Evolutionary conservation across 352 stramenopile species (phyloP), one percentile per base, ranked within the genome.

Genomic region (Saprolegnia parasitica): DNA sequence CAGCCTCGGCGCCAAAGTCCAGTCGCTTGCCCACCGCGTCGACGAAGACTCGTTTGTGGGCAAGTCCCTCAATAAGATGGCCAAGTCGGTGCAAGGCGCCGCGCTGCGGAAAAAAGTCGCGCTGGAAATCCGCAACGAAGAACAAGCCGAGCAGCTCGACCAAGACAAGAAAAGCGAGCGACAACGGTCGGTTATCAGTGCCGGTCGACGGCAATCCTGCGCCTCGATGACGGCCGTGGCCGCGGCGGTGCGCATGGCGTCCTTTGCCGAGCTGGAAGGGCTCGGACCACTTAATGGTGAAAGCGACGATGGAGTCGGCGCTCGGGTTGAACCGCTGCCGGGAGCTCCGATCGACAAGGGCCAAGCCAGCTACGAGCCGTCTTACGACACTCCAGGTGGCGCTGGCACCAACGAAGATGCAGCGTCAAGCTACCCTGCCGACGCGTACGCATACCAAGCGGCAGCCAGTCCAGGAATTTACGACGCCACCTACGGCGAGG

Each of bases 11-110:
- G n/a, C 37, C 23, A 35, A 21, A 18, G 20, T 46, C 5, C 61
- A 56, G 39, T 32, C 37, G 5, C 24, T 67, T 10, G 15, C 63
- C 21, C 32, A 62, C 26, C 45, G 63, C 6, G 54, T 70, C 50
- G 63, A 70, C 54, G 63, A 70, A 62, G 63, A 70, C 42, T 70
- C 63, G 21, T 32, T 70, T 32, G 8, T 70, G n/a, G 63, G 63
- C 32, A 37, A 40, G 10, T 24, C 26, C 5, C 63, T 70, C 20
- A 61, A 13, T 3, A 21, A 52, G 0, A 70, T 42, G 15, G 63
- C 63, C 9, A 52, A 61, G 39, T 60, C 52, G 11, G 52, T 60
- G 8, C 24, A 35, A 42, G 35, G 11, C 52, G 35, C 24, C 35
- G 52, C 52, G 35, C 13, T 42, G 11, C 11, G 20, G 3, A 60